phyloP scores from a whole-genome alignment of 148 eudicot genomes.

The Arctostaphylos glauca region DNA sequence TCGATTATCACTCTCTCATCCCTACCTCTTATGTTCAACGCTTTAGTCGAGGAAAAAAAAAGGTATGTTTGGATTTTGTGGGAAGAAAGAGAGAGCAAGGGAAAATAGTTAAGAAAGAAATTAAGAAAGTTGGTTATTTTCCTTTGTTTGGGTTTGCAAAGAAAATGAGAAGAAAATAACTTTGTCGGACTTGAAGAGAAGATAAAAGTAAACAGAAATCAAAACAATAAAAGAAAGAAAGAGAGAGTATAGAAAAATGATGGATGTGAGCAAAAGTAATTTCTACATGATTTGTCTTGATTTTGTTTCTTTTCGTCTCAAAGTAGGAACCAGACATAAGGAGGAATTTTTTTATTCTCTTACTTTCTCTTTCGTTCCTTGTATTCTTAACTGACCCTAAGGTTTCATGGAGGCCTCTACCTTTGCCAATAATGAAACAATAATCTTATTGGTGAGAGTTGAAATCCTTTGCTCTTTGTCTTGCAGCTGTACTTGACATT shows the following conservation, averaged over 20 bases:
- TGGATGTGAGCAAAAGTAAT: not conserved
- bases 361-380: not conserved
- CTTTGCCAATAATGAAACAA: not conserved
- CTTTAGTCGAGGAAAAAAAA: not conserved
- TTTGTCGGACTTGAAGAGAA: not conserved
- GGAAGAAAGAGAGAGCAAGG: not conserved
- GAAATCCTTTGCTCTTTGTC: slow-evolving; percentile 4
- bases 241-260: not conserved
- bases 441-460: not conserved
- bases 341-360: not conserved
- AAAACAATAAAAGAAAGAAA: not conserved
- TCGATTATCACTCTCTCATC: not conserved
- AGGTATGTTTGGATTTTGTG: not conserved
- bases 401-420: not conserved
- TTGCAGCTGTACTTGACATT: slow-evolving; percentile 60
- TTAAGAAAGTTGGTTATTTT: not conserved
- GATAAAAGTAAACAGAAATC: not conserved
- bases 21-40: too few relatives aligned
- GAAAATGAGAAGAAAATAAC: not conserved
- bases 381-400: not conserved
- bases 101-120: not conserved
- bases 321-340: not conserved
- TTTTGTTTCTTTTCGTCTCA: not conserved
- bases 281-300: not conserved
- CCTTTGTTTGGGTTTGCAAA: not conserved